Evolutionary conservation across 306 rosid species (phyloP).

Genomic region (Dalbergia oliveri): DNA sequence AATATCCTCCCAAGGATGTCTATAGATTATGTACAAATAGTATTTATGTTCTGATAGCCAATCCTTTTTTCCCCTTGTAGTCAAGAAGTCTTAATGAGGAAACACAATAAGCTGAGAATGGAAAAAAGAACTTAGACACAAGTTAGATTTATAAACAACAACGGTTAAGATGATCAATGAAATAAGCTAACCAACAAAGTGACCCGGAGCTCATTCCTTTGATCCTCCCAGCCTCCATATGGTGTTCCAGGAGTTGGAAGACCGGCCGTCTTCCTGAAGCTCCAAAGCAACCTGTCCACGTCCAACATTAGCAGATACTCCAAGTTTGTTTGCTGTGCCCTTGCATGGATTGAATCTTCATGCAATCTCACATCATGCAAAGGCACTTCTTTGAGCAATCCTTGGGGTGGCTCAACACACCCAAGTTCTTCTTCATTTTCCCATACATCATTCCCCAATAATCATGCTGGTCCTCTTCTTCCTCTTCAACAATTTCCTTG

Average conservation of each 20-base stretch:
- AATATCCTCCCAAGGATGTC: no score
- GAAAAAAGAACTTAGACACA: no score
- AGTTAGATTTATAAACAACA: no score
- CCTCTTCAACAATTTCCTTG: conserved; percentile 64
- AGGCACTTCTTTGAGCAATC: conserved; percentile 64
- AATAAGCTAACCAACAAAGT: conserved; percentile 71
- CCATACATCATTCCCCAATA: conserved; percentile 64
- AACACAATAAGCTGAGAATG: no score
- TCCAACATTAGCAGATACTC: conserved; percentile 74
- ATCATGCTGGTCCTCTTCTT: conserved; percentile 29
- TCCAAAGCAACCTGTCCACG: conserved; percentile 74
- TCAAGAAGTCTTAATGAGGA: neutral
- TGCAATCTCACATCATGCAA: conserved; percentile 72
- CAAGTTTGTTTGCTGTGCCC: conserved; percentile 75
- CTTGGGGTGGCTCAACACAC: conserved; percentile 44
- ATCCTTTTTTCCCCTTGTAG: neutral
- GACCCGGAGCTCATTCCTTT: conserved; percentile 70
- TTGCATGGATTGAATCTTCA: conserved; percentile 58
- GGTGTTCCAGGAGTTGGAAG: conserved; percentile 69
- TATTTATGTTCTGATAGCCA: neutral
- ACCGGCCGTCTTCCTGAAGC: conserved; percentile 75
- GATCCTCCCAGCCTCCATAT: conserved; percentile 74
- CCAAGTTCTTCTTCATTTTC: conserved; percentile 49
- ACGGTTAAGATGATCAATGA: neutral
- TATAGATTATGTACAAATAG: no score